Evolutionary conservation across 2,329 filamentous ascomycete genomes (phyloP), one percentile per base, ranked within the genome.

Genomic region (Lachnellula suecica): DNA sequence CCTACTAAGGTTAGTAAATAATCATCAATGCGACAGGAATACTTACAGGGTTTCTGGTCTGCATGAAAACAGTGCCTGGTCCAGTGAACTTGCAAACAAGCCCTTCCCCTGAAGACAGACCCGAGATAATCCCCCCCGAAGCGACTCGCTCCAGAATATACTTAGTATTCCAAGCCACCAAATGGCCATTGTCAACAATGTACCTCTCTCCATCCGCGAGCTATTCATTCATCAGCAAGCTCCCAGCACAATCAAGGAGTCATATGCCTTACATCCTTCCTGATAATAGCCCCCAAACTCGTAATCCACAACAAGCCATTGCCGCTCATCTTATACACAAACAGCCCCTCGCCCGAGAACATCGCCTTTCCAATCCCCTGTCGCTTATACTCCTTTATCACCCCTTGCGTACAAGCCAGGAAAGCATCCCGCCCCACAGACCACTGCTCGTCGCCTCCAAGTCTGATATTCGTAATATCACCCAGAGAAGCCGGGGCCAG

Each of bases 151-250:
- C 91, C 57, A 99, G 84, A 4, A 89, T 80, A 65, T 97, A 99
- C 66, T 96, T 91, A 66, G 89, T 92, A 68, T 97, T 97, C 94
- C 94, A 99, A 0, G 94, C 93, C 0, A 97, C 91, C 1, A 97
- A 78, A 62, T 97, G 91, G 3, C 91, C 91, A 63, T 96, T 96
- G 65, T 96, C 91, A 51, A 97, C 85, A 59, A 94, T 90, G 71
- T 97, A 97, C 62, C 87, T 88, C 68, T 97, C 93, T 9, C 87
- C 87, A 11, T 85, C 81, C 41, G 69, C 71, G 24, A 86, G 74
- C 78, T 63, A 49, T 49, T 52, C 25, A 9, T 10, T 47, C 10
- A 46, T 63, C 23, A 65, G 60, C 27, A 49, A 10, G 20, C 13
- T 22, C 19, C 20, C 19, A 4, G 9, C 19, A 27, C 10, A 37